These are phyloP conservation scores for Monilinia aucupariae DNA, from an alignment of 2,329 filamentous ascomycete genomes.

Conservation along the genomic window DNA sequence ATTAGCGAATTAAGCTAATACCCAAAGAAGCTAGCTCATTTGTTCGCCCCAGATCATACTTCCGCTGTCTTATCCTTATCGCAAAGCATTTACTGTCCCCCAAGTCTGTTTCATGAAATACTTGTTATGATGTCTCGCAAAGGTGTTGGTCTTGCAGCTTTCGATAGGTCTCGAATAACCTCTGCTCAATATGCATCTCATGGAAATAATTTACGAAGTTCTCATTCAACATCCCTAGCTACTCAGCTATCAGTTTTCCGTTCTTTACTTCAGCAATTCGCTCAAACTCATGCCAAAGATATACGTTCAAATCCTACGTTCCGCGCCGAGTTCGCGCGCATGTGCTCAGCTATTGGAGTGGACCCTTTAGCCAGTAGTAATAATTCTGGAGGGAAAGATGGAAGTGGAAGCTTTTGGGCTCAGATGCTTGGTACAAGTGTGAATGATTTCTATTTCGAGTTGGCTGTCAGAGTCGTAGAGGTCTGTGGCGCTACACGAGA, in stretches of 20 bases:
- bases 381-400: constrained; percentile 43
- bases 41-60: background rate
- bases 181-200: constrained; percentile 87
- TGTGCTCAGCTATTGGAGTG: constrained; percentile 95
- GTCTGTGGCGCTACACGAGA: constrained; percentile 78
- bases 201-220: constrained; percentile 77
- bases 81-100: background rate
- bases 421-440: constrained; percentile 87
- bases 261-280: constrained; percentile 90
- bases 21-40: background rate
- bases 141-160: constrained; percentile 85
- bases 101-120: background rate
- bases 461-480: constrained; percentile 92
- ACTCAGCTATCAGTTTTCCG: constrained; percentile 96
- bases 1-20: constrained; percentile 15
- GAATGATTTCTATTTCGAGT: constrained; percentile 98
- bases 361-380: constrained; percentile 78
- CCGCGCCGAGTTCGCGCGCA: constrained; percentile 93
- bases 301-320: constrained; percentile 94
- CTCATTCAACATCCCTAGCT: constrained; percentile 78
- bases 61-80: constrained; percentile 14
- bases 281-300: constrained; percentile 87
- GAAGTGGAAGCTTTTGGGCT: constrained; percentile 73
- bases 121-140: constrained; percentile 57
- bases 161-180: constrained; percentile 77